Evolutionary conservation across 139 green algal species (phyloP).

Genomic region (Klebsormidium nitens): DNA sequence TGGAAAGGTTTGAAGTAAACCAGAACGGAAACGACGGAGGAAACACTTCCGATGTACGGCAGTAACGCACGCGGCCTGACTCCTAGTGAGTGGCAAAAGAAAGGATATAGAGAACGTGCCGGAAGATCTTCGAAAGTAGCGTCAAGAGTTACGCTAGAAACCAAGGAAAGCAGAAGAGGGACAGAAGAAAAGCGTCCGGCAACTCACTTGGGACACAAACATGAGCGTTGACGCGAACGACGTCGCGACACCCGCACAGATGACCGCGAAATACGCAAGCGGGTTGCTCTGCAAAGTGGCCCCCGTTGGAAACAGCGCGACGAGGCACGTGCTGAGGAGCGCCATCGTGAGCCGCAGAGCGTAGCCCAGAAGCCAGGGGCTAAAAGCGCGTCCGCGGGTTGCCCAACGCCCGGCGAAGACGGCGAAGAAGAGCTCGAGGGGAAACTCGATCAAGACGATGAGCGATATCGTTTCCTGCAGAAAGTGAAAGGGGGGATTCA

Average conservation of each 20-base stretch:
- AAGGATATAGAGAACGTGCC: too few species aligned
- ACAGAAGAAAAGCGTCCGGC: too few species aligned
- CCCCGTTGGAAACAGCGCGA: constrained; percentile 17
- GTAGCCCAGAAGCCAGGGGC: constrained; percentile 56
- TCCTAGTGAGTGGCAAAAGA: too few species aligned
- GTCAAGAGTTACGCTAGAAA: too few species aligned
- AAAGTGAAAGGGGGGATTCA: too few species aligned
- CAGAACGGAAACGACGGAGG: too few species aligned
- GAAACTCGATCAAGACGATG: constrained; percentile 78
- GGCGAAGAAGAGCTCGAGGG: constrained; percentile 71
- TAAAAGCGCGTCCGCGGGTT: constrained; percentile 42
- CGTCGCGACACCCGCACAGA: constrained; percentile 35
- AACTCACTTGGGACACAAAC: constrained; percentile 56
- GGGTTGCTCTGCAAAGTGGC: not conserved
- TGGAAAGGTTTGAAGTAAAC: too few species aligned
- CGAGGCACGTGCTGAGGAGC: constrained; percentile 3
- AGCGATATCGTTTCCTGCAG: constrained; percentile 24
- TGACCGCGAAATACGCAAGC: constrained; percentile 2
- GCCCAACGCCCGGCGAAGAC: constrained; percentile 72
- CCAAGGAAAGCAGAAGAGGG: too few species aligned
- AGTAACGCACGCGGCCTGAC: too few species aligned
- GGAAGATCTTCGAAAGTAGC: too few species aligned
- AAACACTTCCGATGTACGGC: too few species aligned
- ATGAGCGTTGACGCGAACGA: constrained; percentile 74
- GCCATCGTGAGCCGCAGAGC: constrained; percentile 2